Evolutionary conservation across 768 basidiomycete species (phyloP).

Genomic region (Suillus cothurnatus): DNA sequence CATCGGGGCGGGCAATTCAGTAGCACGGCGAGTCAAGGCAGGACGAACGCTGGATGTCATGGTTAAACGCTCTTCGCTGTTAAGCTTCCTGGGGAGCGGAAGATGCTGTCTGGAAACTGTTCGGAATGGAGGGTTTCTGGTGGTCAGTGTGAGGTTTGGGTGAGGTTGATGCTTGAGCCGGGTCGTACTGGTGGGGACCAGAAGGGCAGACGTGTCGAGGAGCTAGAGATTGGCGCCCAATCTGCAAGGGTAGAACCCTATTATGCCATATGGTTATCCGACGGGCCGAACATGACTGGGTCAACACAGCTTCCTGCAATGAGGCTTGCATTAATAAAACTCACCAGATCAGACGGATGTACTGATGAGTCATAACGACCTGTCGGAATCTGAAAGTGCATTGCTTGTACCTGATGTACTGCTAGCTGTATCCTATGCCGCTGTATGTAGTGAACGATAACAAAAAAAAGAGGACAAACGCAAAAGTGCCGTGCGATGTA

Average conservation of each 20-base stretch:
- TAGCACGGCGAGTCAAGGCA: conserved; percentile 50
- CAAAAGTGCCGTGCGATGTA: conserved; percentile 26
- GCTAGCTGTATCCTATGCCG: conserved; percentile 6
- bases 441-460: conserved; percentile 24
- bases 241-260: conserved; percentile 36
- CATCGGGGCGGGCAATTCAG: conserved; percentile 62
- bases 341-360: too few species aligned
- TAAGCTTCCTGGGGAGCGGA: conserved; percentile 53
- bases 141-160: background rate
- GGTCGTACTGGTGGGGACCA: background rate
- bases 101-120: conserved; percentile 60
- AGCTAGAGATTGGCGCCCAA: conserved; percentile 43
- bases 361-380: background rate
- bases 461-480: conserved; percentile 11
- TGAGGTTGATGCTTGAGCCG: background rate
- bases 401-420: conserved; percentile 14
- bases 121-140: background rate
- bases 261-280: background rate
- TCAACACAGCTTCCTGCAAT: background rate
- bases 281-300: background rate
- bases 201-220: conserved; percentile 14
- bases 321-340: background rate
- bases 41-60: conserved; percentile 46
- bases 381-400: conserved; percentile 33
- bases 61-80: conserved; percentile 69